Conservation (phyloP, 306 rosid genomes). For the Medicago arabica region DNA sequence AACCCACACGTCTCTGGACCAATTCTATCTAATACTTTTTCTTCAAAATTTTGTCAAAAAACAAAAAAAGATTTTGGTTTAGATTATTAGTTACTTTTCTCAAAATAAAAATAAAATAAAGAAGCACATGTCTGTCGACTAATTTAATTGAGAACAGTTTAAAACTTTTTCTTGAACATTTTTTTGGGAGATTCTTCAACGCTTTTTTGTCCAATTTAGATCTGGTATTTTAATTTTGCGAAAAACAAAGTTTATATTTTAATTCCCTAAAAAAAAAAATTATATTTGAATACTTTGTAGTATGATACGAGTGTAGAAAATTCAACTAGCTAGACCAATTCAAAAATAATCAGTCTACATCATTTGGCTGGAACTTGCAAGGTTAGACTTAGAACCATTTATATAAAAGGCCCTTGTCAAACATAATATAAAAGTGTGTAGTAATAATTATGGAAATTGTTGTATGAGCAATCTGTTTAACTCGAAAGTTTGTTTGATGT, state of each 20-base stretch:
- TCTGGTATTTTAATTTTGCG: too few relatives aligned
- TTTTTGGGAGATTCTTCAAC: neutral
- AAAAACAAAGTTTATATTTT: neutral
- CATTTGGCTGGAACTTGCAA: neutral
- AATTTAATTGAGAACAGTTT: neutral
- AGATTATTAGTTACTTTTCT: too few relatives aligned
- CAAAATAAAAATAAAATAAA: too few relatives aligned
- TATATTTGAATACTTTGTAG: neutral
- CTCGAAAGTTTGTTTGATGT: too few relatives aligned
- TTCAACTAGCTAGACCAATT: neutral
- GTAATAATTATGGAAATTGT: too few relatives aligned
- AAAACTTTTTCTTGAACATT: neutral
- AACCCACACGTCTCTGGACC: too few relatives aligned
- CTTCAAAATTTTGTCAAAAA: too few relatives aligned
- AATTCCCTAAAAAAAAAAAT: too few relatives aligned
- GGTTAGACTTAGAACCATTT: neutral
- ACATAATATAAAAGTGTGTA: neutral
- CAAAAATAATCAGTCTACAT: neutral
- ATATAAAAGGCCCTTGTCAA: neutral
- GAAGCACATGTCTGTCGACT: neutral
- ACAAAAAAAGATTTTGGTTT: too few relatives aligned
- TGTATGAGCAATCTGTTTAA: too few relatives aligned
- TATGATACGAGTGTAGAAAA: neutral
- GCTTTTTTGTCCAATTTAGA: too few relatives aligned
- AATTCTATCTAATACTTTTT: too few relatives aligned